A percentile compares a stretch with the other conserved stretches of the same genome.
These are phyloP conservation scores for Didymella exigua DNA, from an alignment of 2,329 filamentous ascomycete species.

Conservation along the genomic window DNA sequence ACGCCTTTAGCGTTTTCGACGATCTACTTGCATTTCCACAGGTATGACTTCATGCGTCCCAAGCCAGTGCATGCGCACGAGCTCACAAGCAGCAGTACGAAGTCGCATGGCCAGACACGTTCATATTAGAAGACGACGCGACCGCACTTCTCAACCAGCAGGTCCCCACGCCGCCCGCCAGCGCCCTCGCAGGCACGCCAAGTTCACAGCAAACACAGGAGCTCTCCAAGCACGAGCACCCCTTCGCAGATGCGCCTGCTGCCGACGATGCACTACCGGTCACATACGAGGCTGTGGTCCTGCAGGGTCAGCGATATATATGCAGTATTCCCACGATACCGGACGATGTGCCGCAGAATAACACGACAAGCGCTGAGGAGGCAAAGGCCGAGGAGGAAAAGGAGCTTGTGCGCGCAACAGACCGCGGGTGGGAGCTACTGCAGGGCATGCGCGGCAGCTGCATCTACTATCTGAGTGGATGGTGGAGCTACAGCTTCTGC, in stretches of 20 bases:
- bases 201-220: conserved; percentile 45
- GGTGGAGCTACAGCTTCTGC: conserved; percentile 97
- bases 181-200: conserved; percentile 34
- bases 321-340: conserved; percentile 80
- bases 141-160: conserved; percentile 59
- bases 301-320: conserved; percentile 75
- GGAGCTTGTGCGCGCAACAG: conserved; percentile 77
- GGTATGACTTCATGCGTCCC: conserved; percentile 56
- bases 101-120: conserved; percentile 74
- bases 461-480: conserved; percentile 82
- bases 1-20: conserved; percentile 82
- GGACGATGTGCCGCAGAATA: conserved; percentile 58
- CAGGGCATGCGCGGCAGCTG: conserved; percentile 78
- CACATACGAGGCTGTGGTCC: conserved; percentile 75
- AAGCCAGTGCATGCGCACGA: neutral
- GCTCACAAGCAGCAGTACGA: conserved; percentile 67
- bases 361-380: conserved; percentile 69
- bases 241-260: conserved; percentile 19
- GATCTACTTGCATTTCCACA: conserved; percentile 87
- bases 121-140: conserved; percentile 73
- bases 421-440: conserved; percentile 80
- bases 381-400: conserved; percentile 77
- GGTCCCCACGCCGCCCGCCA: conserved; percentile 25
- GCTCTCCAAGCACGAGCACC: conserved; percentile 40
- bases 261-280: conserved; percentile 37